phyloP scores from a whole-genome alignment of 768 basidiomycete species.

The Pleurotus ostreatus region DNA sequence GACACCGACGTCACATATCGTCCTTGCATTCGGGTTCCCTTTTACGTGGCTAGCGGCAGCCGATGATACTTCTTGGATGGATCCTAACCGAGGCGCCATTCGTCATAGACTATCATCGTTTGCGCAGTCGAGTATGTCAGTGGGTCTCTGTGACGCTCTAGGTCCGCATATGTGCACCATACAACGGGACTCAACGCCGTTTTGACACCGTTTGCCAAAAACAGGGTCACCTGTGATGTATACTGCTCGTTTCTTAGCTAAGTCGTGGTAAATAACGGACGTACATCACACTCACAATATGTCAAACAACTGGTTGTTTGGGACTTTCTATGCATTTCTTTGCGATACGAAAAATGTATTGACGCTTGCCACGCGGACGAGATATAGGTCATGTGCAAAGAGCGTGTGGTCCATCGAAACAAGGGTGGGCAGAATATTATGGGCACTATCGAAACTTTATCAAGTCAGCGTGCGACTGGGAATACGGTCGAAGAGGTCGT shows the following conservation, averaged over 20 bases:
- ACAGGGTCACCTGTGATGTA: too few relatives aligned
- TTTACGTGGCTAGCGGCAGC: too few relatives aligned
- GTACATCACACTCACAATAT: neutral
- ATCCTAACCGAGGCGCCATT: too few relatives aligned
- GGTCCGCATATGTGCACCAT: neutral
- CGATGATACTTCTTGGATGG: too few relatives aligned
- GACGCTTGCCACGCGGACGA: neutral
- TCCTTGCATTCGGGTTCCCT: too few relatives aligned
- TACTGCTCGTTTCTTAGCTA: neutral
- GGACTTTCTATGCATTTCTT: constrained; percentile 2
- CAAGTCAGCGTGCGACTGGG: too few relatives aligned
- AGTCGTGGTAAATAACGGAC: constrained; percentile 1
- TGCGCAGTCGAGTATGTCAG: too few relatives aligned
- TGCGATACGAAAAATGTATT: constrained; percentile 1
- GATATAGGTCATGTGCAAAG: neutral
- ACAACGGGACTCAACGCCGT: neutral
- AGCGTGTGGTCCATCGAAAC: neutral
- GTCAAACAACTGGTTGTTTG: neutral
- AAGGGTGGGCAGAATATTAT: neutral
- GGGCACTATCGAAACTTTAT: too few relatives aligned
- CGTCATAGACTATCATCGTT: too few relatives aligned
- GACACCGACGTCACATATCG: too few relatives aligned
- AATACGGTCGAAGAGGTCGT: too few relatives aligned
- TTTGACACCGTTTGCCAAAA: neutral
- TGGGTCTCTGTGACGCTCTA: too few relatives aligned